A percentile compares a stretch with the other conserved stretches of the same genome.
Conservation (phyloP, 2,329 filamentous ascomycete species). For the Cordyceps farinosa region DNA sequence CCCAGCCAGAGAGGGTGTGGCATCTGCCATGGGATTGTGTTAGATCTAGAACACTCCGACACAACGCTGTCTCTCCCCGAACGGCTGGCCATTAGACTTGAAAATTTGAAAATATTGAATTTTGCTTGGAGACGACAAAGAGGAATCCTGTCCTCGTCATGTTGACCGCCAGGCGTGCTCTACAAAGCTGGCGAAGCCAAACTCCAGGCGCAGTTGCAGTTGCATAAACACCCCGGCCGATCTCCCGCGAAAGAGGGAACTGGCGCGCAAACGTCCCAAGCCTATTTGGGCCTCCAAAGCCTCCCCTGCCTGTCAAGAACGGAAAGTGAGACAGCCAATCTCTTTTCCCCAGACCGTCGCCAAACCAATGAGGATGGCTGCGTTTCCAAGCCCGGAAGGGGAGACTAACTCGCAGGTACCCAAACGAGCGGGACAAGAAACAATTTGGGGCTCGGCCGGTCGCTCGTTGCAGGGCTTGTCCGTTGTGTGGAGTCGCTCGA, state of each 20-base stretch:
- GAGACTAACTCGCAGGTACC: no score
- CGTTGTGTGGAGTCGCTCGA: not conserved
- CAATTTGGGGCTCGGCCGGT: not conserved
- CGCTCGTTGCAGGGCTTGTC: not conserved
- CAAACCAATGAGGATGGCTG: not conserved
- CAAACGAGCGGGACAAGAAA: not conserved
- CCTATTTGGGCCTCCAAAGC: not conserved
- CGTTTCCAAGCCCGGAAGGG: not conserved
- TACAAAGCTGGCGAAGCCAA: no score
- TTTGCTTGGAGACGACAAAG: no score
- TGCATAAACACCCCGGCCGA: no score
- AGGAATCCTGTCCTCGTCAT: no score
- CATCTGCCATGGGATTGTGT: not conserved
- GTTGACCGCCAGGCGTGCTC: no score
- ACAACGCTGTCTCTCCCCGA: no score
- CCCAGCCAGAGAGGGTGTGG: not conserved
- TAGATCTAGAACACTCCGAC: no score
- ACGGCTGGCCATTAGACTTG: no score
- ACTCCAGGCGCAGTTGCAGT: no score
- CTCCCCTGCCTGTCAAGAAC: not conserved
- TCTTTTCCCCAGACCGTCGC: constrained; percentile 3
- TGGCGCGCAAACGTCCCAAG: no score
- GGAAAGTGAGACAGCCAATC: constrained; percentile 3
- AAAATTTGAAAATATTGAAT: no score
- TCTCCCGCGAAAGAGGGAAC: not conserved